These are phyloP conservation scores for Talaromyces sp. DNA, from an alignment of 2,329 filamentous ascomycete species.

Conservation along the genomic window DNA sequence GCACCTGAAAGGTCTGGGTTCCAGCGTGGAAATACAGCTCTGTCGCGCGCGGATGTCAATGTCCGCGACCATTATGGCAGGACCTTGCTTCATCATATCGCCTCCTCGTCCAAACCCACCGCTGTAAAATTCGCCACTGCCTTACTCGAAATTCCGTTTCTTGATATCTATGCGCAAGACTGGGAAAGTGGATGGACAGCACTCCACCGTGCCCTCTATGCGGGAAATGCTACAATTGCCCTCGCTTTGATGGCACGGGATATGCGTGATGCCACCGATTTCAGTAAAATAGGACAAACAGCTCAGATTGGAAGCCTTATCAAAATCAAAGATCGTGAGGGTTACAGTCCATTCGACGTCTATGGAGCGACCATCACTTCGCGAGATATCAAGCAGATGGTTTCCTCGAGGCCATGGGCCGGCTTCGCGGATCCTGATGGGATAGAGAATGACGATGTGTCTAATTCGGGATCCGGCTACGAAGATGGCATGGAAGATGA, in stretches of 20 bases:
- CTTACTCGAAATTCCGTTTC: constrained; percentile 76
- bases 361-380: constrained; percentile 85
- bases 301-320: constrained; percentile 73
- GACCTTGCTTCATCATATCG: constrained; percentile 81
- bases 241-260: constrained; percentile 80
- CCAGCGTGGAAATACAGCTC: constrained; percentile 28
- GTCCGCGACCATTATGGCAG: constrained; percentile 78
- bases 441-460: constrained; percentile 37
- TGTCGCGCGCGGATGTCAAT: constrained; percentile 74
- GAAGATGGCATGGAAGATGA: constrained; percentile 55
- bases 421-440: constrained; percentile 48
- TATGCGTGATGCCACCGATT: constrained; percentile 64
- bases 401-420: constrained; percentile 41
- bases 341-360: constrained; percentile 90
- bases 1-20: constrained; percentile 45
- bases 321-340: constrained; percentile 94
- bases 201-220: constrained; percentile 85
- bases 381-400: constrained; percentile 60
- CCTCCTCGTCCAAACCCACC: constrained; percentile 70
- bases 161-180: constrained; percentile 87
- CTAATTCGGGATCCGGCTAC: constrained; percentile 32
- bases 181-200: constrained; percentile 94
- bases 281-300: constrained; percentile 58
- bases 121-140: constrained; percentile 76
- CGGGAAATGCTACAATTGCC: constrained; percentile 84